Evolutionary conservation across 768 basidiomycete species (phyloP).

Genomic region (Boletus bicolor): DNA sequence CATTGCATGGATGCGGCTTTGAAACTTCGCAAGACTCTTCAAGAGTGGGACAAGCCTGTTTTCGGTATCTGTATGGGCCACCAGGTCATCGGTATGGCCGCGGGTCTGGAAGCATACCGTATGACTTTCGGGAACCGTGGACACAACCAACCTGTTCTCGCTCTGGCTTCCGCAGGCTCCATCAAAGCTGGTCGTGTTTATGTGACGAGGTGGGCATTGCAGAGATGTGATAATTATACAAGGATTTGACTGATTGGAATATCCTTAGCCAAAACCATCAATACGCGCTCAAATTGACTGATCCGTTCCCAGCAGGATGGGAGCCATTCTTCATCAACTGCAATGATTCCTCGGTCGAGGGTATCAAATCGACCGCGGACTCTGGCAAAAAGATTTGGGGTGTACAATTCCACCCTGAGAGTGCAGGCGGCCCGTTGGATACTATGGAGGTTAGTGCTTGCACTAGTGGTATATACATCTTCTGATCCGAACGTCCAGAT

Average conservation of each 20-base stretch:
- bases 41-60: slow-evolving; percentile 89
- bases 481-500: slow-evolving; percentile 48
- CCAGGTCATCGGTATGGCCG: slow-evolving; percentile 96
- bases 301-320: slow-evolving; percentile 96
- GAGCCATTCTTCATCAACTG: slow-evolving; percentile 99
- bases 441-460: slow-evolving; percentile 78
- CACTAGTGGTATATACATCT: background rate
- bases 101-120: slow-evolving; percentile 92
- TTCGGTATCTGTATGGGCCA: slow-evolving; percentile 99
- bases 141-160: slow-evolving; percentile 97
- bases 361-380: slow-evolving; percentile 89
- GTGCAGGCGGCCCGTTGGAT: slow-evolving; percentile 96
- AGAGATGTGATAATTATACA: background rate
- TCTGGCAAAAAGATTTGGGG: slow-evolving; percentile 95
- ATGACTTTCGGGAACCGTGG: slow-evolving; percentile 99
- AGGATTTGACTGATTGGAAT: slow-evolving; percentile 1
- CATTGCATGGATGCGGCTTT: slow-evolving; percentile 84
- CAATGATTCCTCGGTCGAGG: slow-evolving; percentile 98
- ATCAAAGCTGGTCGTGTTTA: slow-evolving; percentile 96
- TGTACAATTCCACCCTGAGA: slow-evolving; percentile 99
- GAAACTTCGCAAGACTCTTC: slow-evolving; percentile 75
- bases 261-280: slow-evolving; percentile 87
- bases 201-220: slow-evolving; percentile 71
- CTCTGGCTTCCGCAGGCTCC: slow-evolving; percentile 87
- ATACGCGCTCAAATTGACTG: slow-evolving; percentile 90